Conservation (phyloP, 1,139 yeast genomes). For the Debaryomycetaceae sp. region DNA sequence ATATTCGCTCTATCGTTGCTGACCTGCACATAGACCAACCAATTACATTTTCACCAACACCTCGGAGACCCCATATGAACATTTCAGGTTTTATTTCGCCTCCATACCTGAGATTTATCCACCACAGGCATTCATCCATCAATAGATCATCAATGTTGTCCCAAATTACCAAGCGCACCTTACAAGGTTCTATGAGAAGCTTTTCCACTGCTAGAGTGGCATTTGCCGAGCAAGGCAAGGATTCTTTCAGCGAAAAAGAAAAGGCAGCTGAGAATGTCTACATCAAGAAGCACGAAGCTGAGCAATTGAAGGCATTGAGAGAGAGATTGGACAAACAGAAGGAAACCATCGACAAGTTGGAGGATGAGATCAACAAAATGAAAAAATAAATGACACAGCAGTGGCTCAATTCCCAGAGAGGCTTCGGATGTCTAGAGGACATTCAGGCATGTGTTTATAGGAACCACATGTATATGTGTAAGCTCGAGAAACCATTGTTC, state of each 20-base stretch:
- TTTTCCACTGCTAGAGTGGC: slow-evolving; percentile 37
- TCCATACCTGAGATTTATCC: neutral
- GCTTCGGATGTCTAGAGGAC: neutral
- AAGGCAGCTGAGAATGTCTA: slow-evolving; percentile 44
- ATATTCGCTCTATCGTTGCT: too few relatives aligned
- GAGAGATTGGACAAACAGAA: slow-evolving; percentile 46
- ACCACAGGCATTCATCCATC: neutral
- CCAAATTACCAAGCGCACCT: slow-evolving; percentile 29
- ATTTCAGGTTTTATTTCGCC: neutral
- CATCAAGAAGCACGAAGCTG: slow-evolving; percentile 46
- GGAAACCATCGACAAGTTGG: slow-evolving; percentile 41
- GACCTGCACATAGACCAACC: neutral
- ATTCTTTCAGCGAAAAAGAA: slow-evolving; percentile 42
- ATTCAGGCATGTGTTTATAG: neutral
- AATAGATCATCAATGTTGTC: slow-evolving; percentile 26
- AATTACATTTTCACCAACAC: neutral
- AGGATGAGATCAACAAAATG: slow-evolving; percentile 35
- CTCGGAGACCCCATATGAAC: neutral
- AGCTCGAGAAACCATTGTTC: too few relatives aligned
- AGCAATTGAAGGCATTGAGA: slow-evolving; percentile 45
- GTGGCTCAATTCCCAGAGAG: neutral
- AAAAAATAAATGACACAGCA: slow-evolving; percentile 24
- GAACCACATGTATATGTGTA: neutral
- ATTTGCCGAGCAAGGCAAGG: slow-evolving; percentile 23
- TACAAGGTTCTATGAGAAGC: slow-evolving; percentile 30